Base-by-base conservation (phyloP, 495 filamentous ascomycete species). In the Neurospora sp. region DNA sequence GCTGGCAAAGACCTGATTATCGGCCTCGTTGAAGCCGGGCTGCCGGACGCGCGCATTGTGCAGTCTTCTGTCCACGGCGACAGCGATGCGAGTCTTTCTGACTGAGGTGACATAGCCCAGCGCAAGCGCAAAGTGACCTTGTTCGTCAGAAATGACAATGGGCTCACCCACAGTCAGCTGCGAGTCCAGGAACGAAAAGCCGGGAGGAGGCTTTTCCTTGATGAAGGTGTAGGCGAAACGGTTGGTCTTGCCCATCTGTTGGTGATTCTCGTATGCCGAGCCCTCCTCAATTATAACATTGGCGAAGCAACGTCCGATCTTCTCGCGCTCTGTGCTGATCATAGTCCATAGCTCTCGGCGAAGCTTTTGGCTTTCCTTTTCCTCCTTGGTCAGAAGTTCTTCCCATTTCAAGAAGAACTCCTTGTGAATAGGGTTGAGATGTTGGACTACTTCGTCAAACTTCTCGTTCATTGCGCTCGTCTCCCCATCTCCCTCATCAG, bases 391-490 rank as follows among this genome's bases (percentile, higher is more conserved):
- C 16, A 99, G 84, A 7, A 99, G 87, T 59, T 89, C 86, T 80
- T 99, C 95, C 96, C 96, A 99, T 78, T 95, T 97, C 48, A 90
- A 85, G 78, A 99, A 97, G 77, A 98, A 99, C 12, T 89, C 88
- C 71, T 87, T 86, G 79, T 97, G 93, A 4, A 81, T 78, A 2
- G 91, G 86, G 38, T 86, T 92, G 38, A 98, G 84, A 77, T 96
- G 91, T 70, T 86, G 81, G 48, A 94, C 92, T 4, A 91, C 83
- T 39, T 92, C 89, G 20, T 91, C 89, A 73, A 97, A 97, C 73
- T 91, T 89, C 2, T 91, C 86, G 72, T 89, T 88, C 68, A 94
- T 85, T 12, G 89, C 90, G 73, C 92, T 96, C 5, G 91, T 91
- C 76, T 96, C 91, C 38, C 91, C 90, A 75, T 91, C 86, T 1